phyloP scores from a whole-genome alignment of 176 grass and related monocot species.

The Ensete ventricosum region DNA sequence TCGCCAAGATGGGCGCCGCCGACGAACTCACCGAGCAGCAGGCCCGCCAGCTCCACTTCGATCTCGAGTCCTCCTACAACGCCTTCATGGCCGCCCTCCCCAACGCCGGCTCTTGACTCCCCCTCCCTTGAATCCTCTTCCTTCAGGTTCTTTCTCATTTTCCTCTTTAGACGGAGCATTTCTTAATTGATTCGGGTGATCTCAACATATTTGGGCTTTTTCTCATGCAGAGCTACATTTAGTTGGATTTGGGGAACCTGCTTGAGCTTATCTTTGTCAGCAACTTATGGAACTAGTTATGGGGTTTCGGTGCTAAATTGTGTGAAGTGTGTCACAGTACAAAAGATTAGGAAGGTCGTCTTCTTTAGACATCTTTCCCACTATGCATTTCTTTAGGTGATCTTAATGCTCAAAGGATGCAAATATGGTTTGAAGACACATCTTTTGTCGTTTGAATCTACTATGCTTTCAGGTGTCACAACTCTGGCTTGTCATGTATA shows the following conservation, averaged over 20 bases:
- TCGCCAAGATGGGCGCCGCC: constrained; percentile 84
- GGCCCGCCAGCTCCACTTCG: constrained; percentile 88
- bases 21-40: constrained; percentile 93
- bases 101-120: constrained; percentile 37
- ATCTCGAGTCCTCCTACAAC: constrained; percentile 78
- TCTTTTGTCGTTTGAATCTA: background rate
- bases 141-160: background rate
- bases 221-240: background rate
- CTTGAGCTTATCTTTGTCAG: background rate
- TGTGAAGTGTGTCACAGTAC: background rate
- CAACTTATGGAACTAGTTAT: background rate
- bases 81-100: constrained; percentile 84
- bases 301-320: background rate
- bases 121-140: background rate
- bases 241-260: background rate
- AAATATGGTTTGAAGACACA: background rate
- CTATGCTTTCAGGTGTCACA: background rate
- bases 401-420: background rate
- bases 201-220: background rate
- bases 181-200: no score
- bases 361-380: no score
- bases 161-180: no score
- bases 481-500: background rate
- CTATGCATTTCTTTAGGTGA: background rate
- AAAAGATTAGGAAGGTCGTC: no score